Evolutionary conservation across 768 basidiomycete species (phyloP).

Genomic region (Favolaschia claudopus): DNA sequence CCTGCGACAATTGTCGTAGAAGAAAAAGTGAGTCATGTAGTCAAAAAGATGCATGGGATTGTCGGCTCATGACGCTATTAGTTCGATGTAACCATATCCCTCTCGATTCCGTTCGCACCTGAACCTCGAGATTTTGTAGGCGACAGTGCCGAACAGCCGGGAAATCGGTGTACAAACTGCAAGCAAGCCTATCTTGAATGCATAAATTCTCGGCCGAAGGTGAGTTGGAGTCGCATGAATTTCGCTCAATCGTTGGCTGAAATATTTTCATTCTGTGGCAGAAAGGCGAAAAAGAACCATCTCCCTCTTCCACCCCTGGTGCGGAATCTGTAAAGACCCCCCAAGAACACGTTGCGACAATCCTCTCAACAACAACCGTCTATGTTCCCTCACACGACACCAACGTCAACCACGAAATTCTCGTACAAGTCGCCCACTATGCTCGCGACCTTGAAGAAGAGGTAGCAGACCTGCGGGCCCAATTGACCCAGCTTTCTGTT

Average conservation of each 20-base stretch:
- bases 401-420: not conserved
- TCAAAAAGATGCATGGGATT: not conserved
- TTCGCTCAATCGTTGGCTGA: not conserved
- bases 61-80: not conserved
- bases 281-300: not conserved
- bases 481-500: not conserved
- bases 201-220: not conserved
- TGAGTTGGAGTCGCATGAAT: not conserved
- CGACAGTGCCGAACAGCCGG: not conserved
- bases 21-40: not conserved
- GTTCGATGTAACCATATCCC: not conserved
- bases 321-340: conserved; percentile 1
- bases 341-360: not conserved
- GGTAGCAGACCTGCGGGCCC: not conserved
- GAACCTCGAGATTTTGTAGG: not conserved
- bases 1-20: not conserved
- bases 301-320: not conserved
- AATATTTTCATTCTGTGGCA: not conserved
- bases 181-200: not conserved
- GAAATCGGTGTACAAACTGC: not conserved
- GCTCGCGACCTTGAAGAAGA: not conserved
- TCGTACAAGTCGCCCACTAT: conserved; percentile 3
- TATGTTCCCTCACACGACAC: not conserved
- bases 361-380: not conserved
- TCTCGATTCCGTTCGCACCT: not conserved